phyloP scores from a whole-genome alignment of 1,284 basidiomycete genomes.

The Ustilago bromivora region DNA sequence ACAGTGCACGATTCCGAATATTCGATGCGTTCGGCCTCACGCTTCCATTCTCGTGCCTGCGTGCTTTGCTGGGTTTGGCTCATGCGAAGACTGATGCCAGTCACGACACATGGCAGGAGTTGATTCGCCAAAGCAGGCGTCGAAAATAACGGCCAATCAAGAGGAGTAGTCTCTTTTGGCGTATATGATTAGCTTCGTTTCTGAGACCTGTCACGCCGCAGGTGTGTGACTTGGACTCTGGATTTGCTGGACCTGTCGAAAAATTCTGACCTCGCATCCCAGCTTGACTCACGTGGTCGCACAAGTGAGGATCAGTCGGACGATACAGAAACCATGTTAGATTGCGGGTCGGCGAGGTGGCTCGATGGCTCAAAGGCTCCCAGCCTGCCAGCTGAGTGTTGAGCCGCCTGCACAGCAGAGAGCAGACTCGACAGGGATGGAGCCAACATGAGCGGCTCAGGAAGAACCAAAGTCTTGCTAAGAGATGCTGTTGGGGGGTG shows the following conservation, averaged over 20 bases:
- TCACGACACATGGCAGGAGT: neutral
- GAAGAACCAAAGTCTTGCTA: too few species aligned
- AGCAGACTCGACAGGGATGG: too few species aligned
- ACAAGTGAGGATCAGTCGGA: too few species aligned
- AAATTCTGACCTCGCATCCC: neutral
- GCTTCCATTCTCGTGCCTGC: neutral
- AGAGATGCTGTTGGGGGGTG: too few species aligned
- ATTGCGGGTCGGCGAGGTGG: too few species aligned
- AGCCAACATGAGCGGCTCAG: too few species aligned
- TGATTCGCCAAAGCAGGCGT: neutral
- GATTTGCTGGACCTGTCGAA: neutral
- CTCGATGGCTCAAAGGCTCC: too few species aligned
- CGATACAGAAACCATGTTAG: too few species aligned
- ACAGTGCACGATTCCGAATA: neutral
- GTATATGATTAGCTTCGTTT: neutral
- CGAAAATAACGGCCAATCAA: neutral
- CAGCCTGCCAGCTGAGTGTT: too few species aligned
- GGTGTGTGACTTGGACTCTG: neutral
- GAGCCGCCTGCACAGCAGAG: too few species aligned
- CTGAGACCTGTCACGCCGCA: neutral
- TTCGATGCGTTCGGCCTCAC: neutral
- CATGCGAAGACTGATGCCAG: neutral
- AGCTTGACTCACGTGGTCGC: too few species aligned
- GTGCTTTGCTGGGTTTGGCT: neutral
- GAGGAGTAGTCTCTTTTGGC: neutral